A percentile compares a stretch with the other conserved stretches of the same genome.
Conservation (phyloP, 78 protist genomes). For the Acrasis kona region DNA sequence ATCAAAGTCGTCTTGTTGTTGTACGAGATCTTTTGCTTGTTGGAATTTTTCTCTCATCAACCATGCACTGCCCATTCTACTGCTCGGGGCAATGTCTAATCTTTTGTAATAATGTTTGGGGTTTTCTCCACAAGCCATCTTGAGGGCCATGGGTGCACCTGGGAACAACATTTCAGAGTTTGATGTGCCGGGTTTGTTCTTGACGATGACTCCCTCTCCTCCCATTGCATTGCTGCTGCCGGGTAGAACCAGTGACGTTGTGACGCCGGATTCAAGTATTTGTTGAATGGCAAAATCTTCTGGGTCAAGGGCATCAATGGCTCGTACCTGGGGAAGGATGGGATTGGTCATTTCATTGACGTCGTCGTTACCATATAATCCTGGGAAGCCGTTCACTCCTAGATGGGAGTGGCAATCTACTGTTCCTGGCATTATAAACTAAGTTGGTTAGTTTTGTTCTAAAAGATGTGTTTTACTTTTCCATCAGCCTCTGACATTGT, state of each 20-base stretch:
- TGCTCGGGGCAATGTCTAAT: neutral
- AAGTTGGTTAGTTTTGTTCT: too few species aligned
- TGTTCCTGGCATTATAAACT: slow-evolving; percentile 8
- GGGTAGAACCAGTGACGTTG: slow-evolving; percentile 7
- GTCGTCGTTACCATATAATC: neutral
- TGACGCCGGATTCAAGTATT: neutral
- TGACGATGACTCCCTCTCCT: slow-evolving; percentile 4
- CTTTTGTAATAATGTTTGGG: slow-evolving; percentile 2
- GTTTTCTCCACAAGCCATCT: slow-evolving; percentile 18
- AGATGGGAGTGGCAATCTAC: slow-evolving; percentile 5
- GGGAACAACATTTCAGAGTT: neutral
- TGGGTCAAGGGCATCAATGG: slow-evolving; percentile 3
- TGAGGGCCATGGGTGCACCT: neutral
- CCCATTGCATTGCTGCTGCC: slow-evolving; percentile 11
- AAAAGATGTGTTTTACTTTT: too few species aligned
- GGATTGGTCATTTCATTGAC: neutral
- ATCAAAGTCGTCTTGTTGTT: neutral
- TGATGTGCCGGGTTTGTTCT: neutral
- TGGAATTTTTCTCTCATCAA: neutral
- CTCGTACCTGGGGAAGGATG: slow-evolving; percentile 1
- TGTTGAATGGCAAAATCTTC: neutral
- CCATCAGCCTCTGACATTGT: too few species aligned
- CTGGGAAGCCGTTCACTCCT: neutral
- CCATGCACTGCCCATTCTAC: slow-evolving; percentile 6
- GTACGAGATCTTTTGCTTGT: neutral